Conservation (phyloP, 176 grass and related monocot genomes). For the Chrysopogon serrulatus region DNA sequence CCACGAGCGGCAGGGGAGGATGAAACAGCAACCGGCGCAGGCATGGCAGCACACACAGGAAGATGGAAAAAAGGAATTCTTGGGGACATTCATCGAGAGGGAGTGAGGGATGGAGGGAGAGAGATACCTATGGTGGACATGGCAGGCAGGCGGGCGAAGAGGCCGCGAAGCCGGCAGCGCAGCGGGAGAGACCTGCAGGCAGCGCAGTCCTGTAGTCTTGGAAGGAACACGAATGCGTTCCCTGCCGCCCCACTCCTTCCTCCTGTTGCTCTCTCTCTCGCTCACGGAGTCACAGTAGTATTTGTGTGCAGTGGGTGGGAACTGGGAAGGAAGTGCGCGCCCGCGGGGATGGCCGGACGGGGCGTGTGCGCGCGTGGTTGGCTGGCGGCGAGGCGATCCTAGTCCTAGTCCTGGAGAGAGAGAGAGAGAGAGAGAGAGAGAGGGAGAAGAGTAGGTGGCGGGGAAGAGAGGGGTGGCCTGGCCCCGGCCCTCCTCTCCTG, state of each 20-base stretch:
- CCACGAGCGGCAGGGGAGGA: not conserved
- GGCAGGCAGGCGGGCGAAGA: not conserved
- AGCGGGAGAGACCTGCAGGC: not conserved
- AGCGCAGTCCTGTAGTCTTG: not conserved
- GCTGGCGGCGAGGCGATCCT: slow-evolving; percentile 30
- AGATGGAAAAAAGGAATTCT: not conserved
- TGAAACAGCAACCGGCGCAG: not conserved
- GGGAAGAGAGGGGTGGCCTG: slow-evolving; percentile 12
- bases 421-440: not conserved
- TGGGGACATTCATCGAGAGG: not conserved
- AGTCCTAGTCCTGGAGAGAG: not conserved
- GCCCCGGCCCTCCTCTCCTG: not conserved
- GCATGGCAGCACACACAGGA: not conserved
- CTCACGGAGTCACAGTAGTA: not conserved
- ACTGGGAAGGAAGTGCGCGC: not conserved
- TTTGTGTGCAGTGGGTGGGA: slow-evolving; percentile 4
- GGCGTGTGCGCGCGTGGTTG: not conserved
- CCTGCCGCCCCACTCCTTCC: not conserved
- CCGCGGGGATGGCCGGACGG: not conserved
- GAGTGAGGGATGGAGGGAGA: not conserved
- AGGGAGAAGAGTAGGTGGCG: slow-evolving; percentile 25
- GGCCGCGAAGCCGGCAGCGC: not conserved
- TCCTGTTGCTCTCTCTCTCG: not conserved
- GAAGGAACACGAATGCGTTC: not conserved
- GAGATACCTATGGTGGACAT: slow-evolving; percentile 45